These are phyloP conservation scores for Rhipidocladum racemiflorum DNA, from an alignment of 176 grass and related monocot genomes.

Conservation along the genomic window DNA sequence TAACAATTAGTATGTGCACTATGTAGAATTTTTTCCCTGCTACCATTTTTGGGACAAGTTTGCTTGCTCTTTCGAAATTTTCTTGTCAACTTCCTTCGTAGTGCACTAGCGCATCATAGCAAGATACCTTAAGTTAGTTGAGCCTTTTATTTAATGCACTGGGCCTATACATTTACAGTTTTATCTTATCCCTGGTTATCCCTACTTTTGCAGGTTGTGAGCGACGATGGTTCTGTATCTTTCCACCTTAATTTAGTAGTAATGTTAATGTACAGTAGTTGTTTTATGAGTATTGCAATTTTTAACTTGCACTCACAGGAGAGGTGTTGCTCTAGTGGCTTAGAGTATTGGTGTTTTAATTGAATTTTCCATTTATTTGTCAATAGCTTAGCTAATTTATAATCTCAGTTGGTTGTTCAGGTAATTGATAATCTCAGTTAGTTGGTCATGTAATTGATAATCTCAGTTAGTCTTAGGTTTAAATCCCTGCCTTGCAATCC, in stretches of 20 bases:
- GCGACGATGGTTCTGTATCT: conserved; percentile 94
- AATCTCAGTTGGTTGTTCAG: not conserved
- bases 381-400: not conserved
- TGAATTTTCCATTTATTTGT: not conserved
- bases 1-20: not conserved
- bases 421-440: not conserved
- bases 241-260: conserved; percentile 4
- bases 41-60: not conserved
- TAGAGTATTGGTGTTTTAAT: not conserved
- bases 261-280: not conserved
- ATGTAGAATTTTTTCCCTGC: not conserved
- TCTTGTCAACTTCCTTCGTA: not conserved
- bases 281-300: not conserved
- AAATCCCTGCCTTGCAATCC: not conserved
- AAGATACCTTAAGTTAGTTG: not conserved
- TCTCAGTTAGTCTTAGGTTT: not conserved
- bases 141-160: not conserved
- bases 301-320: not conserved
- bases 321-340: not conserved
- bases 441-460: not conserved
- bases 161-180: not conserved
- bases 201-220: conserved; percentile 63
- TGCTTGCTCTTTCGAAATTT: not conserved
- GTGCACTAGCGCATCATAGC: not conserved
- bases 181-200: conserved; percentile 15